Evolutionary conservation across 345 rosid species (phyloP), one percentile per base, ranked within the genome.

Genomic region (Citrus medica): DNA sequence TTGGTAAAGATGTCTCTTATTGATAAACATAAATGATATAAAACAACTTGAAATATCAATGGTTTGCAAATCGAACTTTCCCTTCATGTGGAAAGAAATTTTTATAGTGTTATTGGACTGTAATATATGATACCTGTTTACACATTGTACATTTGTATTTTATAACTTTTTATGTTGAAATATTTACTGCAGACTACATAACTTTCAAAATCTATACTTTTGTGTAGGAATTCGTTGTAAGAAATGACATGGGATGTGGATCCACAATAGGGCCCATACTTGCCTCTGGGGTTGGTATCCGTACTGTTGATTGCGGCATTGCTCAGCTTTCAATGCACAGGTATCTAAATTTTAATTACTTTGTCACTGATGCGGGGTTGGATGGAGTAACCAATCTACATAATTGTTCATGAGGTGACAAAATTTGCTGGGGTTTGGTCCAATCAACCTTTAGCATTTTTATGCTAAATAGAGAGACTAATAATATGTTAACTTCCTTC

Each of bases 301-400:
- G 96, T 55, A 95, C 98, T 0, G 98, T 95, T 79, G 99, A 93
- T 79, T 92, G 97, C 8, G 99, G 99, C 76, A 93, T 93, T 70
- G 89, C 98, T 73, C 99, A 95, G 83, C 98, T 95, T 70, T 93
- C 99, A 53, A 92, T 95, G 99, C 98, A 95, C 87, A 93, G 98
- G 98, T 93, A 89, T 62, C 16, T 13, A 70, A 37, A 46, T 12
- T 46, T 46, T 46, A 13, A 46, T 69, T 37, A 33, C 21, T 42
- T n/a, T 48, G 24, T 28, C 25, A 22, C 40, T 8, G 24, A 33
- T 76, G 62, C 24, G 8, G 35, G 66, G 37, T 37, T 19, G 28
- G 38, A 22, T 38, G 66, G 68, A 33, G 22, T 66, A 66, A 14
- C 25, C 17, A 12, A 42, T 51, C 17, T 32, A 33, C 63, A 4